These are phyloP conservation scores for Ogataea glucozyma DNA, from an alignment of 805 yeast species.

Conservation along the genomic window DNA sequence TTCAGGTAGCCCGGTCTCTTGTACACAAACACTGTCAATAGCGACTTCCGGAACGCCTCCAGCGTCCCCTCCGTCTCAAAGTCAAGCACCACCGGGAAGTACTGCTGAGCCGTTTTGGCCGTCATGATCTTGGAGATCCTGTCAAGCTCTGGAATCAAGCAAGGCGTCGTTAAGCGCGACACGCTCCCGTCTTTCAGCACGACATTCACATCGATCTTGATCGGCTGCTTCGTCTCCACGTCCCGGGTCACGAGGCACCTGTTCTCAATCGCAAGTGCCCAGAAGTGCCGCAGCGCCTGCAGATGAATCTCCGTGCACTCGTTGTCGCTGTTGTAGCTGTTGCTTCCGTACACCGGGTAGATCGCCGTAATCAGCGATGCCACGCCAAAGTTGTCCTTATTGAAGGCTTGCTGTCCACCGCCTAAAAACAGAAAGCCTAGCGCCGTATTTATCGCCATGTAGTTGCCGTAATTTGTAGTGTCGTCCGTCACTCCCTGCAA, in stretches of 20 bases:
- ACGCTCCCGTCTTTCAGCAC: constrained; percentile 40
- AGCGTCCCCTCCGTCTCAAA: constrained; percentile 41
- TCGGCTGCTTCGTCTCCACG: constrained; percentile 57
- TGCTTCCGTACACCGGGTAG: constrained; percentile 62
- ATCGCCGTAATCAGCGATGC: constrained; percentile 72
- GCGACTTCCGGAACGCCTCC: constrained; percentile 41
- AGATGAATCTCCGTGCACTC: constrained; percentile 60
- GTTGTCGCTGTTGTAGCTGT: constrained; percentile 15
- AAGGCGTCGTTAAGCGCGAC: constrained; percentile 53
- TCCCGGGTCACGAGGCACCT: constrained; percentile 80
- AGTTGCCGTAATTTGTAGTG: constrained; percentile 59
- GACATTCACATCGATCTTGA: constrained; percentile 44
- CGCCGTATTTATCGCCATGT: constrained; percentile 76
- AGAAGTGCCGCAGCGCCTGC: constrained; percentile 85
- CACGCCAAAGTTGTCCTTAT: constrained; percentile 58
- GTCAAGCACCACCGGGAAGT: constrained; percentile 48
- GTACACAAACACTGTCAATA: constrained; percentile 53
- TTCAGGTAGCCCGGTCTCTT: constrained; percentile 44
- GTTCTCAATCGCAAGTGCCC: constrained; percentile 83
- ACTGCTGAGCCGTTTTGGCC: constrained; percentile 39
- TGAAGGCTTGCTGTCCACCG: constrained; percentile 87
- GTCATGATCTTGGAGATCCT: constrained; percentile 51
- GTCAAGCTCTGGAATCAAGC: constrained; percentile 62
- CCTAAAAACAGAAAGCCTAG: constrained; percentile 88
- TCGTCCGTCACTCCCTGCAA: constrained; percentile 57